Base-by-base conservation (phyloP, 2,329 filamentous ascomycete species). In the Neodidymelliopsis sp. region DNA sequence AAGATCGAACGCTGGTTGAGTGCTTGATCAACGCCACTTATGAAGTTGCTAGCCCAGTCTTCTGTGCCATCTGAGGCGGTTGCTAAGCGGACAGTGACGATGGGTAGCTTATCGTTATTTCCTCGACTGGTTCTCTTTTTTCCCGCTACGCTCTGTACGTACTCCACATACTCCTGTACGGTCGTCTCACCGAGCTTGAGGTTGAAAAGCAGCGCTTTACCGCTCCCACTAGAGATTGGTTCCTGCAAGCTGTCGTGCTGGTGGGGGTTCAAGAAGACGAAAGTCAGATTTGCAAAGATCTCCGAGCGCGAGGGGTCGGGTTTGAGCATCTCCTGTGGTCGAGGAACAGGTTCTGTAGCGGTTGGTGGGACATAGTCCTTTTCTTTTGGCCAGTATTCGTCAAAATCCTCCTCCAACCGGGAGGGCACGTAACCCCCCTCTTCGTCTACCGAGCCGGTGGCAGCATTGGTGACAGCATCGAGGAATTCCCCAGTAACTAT, bases 221-320 rank as follows among this genome's bases (percentile, higher is more conserved):
- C 94, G 49, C 87, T 84, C 4, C 89, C 94, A 51, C 85, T 85
- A 0, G 86, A 87, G 53, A 99, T 87, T 0, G 88, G 85, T 0
- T 85, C 84, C 31, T 89, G 76, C 4, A 99, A 77, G 55, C 83
- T 90, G 6, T 90, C 84, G 69, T 86, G 91, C 69, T 97, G 93
- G 2, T 77, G 77, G 42, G 82, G 73, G 43, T 92, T 86, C 57
- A 92, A 87, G 63, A 97, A 96, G 3, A 99, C 79, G 65, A 97
- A 97, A 0, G 87, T 93, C 64, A 92, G 94, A 2, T 89, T 90
- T 9, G 89, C 84, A 59, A 99, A 97, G 1, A 99, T 79, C 20
- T 86, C 84, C 6, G 77, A 76, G 15, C 94, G 83, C 12, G 75
- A 73, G 0, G 78, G 57, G 54, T 93, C 84, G 0, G 94, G 93